Evolutionary conservation across 2,329 filamentous ascomycete species (phyloP), one percentile per base, ranked within the genome.

Genomic region (Drechslerella dactyloides): DNA sequence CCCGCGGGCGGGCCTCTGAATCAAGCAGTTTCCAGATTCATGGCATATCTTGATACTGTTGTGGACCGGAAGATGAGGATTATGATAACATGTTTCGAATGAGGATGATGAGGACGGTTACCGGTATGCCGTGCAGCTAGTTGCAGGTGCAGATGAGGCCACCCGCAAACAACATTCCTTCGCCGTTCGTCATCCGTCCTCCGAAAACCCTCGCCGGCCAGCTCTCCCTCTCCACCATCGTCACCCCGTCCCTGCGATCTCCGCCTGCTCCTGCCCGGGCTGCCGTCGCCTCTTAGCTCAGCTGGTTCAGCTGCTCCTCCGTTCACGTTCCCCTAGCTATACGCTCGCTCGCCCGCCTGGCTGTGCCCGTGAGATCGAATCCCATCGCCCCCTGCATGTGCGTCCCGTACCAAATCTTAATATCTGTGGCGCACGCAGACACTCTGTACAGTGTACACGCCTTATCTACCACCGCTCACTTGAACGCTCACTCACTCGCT

Each of bases 341-440:
- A 8, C 8, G n/a, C n/a, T 48, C 19, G 8, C 44, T 21, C 17
- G 17, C 44, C 21, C 44, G 44, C 44, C 44, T 48, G 44, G 2
- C n/a, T 23, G 44, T 19, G 5, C 8, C 19, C 44, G 44, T 48
- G 19, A 21, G 44, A 48, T 48, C 44, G 7, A 48, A 21, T 5
- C 40, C 44, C 44, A 48, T 48, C 44, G 44, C 44, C 44, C 27
- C 44, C 44, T 48, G 44, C 44, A 48, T 48, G 37, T 48, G 8
- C 44, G 19, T 48, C 7, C 17, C 44, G 11, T 48, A 23, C 44
- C 17, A 48, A 48, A 48, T 48, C 44, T 23, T 23, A 19, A 48
- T 19, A 10, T 19, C 19, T 19, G 19, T 48, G 44, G n/a, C 15
- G 44, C 44, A 19, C 44, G 13, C 40, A 48, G 11, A 48, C 17